phyloP scores from a whole-genome alignment of 768 basidiomycete genomes.

The Leccinum truebloodii region DNA sequence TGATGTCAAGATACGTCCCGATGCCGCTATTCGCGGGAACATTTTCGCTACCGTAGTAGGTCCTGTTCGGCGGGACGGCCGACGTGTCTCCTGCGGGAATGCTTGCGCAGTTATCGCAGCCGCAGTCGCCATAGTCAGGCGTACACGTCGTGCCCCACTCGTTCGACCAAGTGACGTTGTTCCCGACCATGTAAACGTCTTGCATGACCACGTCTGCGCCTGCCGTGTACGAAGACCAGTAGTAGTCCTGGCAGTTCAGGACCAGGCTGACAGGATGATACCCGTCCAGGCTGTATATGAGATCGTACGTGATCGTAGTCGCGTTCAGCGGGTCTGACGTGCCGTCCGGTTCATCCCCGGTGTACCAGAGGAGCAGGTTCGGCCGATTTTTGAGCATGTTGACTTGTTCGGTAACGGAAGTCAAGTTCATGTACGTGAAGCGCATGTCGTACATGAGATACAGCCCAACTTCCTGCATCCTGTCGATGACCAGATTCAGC shows the following conservation, averaged over 20 bases:
- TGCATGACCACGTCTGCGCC: conserved; percentile 75
- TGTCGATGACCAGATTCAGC: conserved; percentile 58
- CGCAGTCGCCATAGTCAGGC: conserved; percentile 68
- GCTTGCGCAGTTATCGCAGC: conserved; percentile 62
- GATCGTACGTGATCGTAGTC: conserved; percentile 46
- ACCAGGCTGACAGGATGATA: conserved; percentile 71
- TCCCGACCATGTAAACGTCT: conserved; percentile 51
- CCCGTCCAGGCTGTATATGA: conserved; percentile 61
- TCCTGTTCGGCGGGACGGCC: conserved; percentile 29
- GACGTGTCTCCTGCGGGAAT: conserved; percentile 42
- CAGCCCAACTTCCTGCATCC: conserved; percentile 67
- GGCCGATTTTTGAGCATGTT: conserved; percentile 63
- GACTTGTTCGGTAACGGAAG: conserved; percentile 67
- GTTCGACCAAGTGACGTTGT: conserved; percentile 64
- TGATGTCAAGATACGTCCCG: conserved; percentile 61
- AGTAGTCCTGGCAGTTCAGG: conserved; percentile 66
- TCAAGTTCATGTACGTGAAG: conserved; percentile 62
- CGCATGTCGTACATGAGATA: conserved; percentile 89
- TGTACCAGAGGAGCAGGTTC: conserved; percentile 75
- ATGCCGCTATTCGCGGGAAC: conserved; percentile 34
- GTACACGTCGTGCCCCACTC: conserved; percentile 67
- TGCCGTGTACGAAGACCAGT: conserved; percentile 55
- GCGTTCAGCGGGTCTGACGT: conserved; percentile 67
- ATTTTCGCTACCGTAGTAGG: conserved; percentile 12
- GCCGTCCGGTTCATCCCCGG: conserved; percentile 74